These are phyloP conservation scores for Eucalyptus melliodora DNA, from an alignment of 345 rosid genomes.

Conservation along the genomic window DNA sequence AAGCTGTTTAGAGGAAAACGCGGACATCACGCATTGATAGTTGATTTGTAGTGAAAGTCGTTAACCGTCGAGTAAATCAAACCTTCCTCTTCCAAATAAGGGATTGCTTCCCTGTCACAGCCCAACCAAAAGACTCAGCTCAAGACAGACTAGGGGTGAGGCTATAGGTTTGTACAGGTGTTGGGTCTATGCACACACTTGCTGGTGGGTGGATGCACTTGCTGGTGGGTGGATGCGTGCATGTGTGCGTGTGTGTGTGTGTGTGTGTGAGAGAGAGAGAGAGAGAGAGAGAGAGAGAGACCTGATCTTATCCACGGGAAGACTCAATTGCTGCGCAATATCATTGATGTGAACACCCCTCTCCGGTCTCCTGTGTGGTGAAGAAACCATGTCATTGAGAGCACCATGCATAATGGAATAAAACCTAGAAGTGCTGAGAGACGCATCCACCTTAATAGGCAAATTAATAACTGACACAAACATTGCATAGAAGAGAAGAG, in stretches of 20 bases:
- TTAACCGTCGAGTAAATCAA: conserved; percentile 50
- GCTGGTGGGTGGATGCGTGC: neutral
- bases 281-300: conserved; percentile 11
- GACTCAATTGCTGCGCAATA: conserved; percentile 45
- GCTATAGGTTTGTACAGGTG: neutral
- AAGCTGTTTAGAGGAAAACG: neutral
- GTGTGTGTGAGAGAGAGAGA: neutral
- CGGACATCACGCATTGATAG: conserved; percentile 34
- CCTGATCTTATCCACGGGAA: conserved; percentile 55
- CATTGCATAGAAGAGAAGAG: neutral
- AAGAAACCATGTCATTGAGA: neutral
- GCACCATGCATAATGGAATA: neutral
- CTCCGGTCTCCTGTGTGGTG: conserved; percentile 29
- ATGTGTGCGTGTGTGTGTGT: too few relatives aligned
- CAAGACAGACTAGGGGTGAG: neutral
- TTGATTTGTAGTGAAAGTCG: conserved; percentile 59
- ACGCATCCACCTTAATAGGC: neutral
- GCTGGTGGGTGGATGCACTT: neutral
- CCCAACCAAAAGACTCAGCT: neutral
- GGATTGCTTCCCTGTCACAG: conserved; percentile 55
- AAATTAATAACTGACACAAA: neutral
- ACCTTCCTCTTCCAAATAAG: conserved; percentile 43
- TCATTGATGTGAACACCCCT: conserved; percentile 49
- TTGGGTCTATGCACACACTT: neutral
- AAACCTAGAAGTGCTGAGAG: neutral